Evolutionary conservation across 164 flowering plant species (phyloP), one percentile per base, ranked within the genome.

Genomic region (Sedum album): DNA sequence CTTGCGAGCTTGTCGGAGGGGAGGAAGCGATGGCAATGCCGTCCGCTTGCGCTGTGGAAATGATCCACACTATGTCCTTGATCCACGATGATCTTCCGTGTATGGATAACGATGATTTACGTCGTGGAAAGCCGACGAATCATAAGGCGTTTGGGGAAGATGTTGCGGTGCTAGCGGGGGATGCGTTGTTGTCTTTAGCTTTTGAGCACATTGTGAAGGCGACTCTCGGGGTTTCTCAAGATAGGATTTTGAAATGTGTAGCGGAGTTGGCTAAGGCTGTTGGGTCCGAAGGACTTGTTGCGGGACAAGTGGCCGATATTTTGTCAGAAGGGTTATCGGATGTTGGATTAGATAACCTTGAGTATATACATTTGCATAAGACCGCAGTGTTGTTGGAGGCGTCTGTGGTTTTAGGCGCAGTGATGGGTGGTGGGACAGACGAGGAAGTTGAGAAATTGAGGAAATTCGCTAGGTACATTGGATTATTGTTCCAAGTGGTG

Each of bases 51-150:
- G 84, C 88, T 0, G 35, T 79, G 1, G 88, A 84, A 69, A 84
- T 86, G 90, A 80, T 84, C 36, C 90, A 84, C 70, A 81, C 86
- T 25, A 83, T 83, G 86, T 79, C 86, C 0, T 71, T 86, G 14
- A 81, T 84, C 60, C 89, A 84, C 20, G 89, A 85, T 35, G 86
- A 85, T 69, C 81, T 85, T 60, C 72, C 72, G 31, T 70, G 68
- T 28, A 70, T 70, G 72, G 72, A 70, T 31, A 63, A 70, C 11
- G 69, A 60, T 17, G 73, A 66, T 66, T 23, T 71, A 17, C 14
- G 73, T 8, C 38, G 66, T 18, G 73, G 73, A 7, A 71, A 66
- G 66, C 74, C 74, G 21, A 66, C 70, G 0, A 74, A 57, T 63
- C 79, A 77, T 62, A 69, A 67, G 46, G 73, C 33, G 11, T 74